These are phyloP conservation scores for Curvularia verruculosa DNA, from an alignment of 2,329 filamentous ascomycete species.

Conservation along the genomic window DNA sequence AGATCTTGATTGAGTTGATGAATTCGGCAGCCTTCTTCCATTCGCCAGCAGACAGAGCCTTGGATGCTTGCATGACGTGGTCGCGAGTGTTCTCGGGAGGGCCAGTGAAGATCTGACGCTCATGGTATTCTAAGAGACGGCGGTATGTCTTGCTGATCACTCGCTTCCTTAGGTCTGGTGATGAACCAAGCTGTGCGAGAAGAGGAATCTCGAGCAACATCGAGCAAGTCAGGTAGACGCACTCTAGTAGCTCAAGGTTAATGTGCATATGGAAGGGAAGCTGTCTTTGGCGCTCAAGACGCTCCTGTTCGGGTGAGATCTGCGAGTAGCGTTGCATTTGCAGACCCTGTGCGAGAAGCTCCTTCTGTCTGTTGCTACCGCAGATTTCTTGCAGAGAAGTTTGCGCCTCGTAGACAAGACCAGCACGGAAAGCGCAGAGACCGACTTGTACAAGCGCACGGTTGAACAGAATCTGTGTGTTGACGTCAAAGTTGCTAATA, in stretches of 20 bases:
- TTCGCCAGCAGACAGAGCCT: conserved; percentile 93
- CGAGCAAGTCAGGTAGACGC: conserved; percentile 97
- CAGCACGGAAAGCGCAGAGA: conserved; percentile 96
- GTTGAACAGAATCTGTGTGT: conserved; percentile 98
- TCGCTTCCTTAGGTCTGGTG: conserved; percentile 94
- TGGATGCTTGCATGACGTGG: conserved; percentile 98
- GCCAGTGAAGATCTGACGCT: conserved; percentile 98
- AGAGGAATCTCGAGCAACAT: conserved; percentile 99
- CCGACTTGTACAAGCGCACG: conserved; percentile 96
- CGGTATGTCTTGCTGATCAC: conserved; percentile 99
- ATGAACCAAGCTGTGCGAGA: conserved; percentile 93
- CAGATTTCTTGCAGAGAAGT: conserved; percentile 98
- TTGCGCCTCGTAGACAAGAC: conserved; percentile 95
- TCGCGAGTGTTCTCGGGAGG: conserved; percentile 98
- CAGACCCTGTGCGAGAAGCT: conserved; percentile 94
- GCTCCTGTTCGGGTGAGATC: conserved; percentile 96
- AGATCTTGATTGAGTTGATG: conserved; percentile 99
- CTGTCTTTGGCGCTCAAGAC: conserved; percentile 94
- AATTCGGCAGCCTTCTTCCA: conserved; percentile 97
- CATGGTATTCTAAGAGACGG: conserved; percentile 98
- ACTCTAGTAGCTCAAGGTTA: conserved; percentile 97
- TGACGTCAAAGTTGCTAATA: conserved; percentile 94
- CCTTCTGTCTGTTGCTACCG: conserved; percentile 96
- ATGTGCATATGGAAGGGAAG: conserved; percentile 99
- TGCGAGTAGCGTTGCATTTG: conserved; percentile 98